Base-by-base conservation (phyloP, 352 stramenopile species). In the Pythium myriotylum region DNA sequence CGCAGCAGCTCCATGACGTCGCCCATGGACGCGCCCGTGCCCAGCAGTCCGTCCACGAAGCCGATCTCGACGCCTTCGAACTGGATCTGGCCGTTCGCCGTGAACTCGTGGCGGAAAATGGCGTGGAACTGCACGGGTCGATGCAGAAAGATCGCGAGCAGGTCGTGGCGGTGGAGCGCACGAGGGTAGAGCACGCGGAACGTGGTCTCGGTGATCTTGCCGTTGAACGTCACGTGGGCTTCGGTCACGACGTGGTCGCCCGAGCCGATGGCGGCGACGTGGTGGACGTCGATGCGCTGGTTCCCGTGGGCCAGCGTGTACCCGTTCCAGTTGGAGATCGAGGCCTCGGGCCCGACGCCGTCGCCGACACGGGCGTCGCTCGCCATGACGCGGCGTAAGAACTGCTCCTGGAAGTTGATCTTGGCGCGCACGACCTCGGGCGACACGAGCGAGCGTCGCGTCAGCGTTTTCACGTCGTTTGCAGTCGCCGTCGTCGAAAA, bases 341-440 rank as follows among this genome's bases (percentile, higher is more conserved):
- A 67, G 9, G 59, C 59, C 32, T 67, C 59, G 6, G 59, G 59
- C 0, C 59, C 59, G 19, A 62, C 24, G 19, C 45, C 33, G 10
- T 67, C 59, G 26, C 59, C 59, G 19, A 67, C 54, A 20, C 40
- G 33, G 2, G 45, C 51, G 20, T 56, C 35, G 22, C 42, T 35
- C 23, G 51, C 52, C 59, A 67, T 68, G 29, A 62, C 42, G 10
- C 50, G 61, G 14, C 61, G 61, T 14, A 68, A 32, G 47, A 68
- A 68, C n/a, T 66, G 59, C 35, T 66, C 59, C 24, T 66, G 59
- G 35, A 42, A 66, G 35, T 42, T 60, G 50, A 66, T 59, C 42
- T 66, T 66, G 27, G 59, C 59, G 32, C 50, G 40, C 2, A 55
- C 59, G 24, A 66, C n/a, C 8, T 59, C 59, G 9, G 49, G 49